A percentile compares a stretch with the other conserved stretches of the same genome.
Evolutionary conservation across 352 stramenopile genomes (phyloP).

Genomic region (Phytophthora sp.): DNA sequence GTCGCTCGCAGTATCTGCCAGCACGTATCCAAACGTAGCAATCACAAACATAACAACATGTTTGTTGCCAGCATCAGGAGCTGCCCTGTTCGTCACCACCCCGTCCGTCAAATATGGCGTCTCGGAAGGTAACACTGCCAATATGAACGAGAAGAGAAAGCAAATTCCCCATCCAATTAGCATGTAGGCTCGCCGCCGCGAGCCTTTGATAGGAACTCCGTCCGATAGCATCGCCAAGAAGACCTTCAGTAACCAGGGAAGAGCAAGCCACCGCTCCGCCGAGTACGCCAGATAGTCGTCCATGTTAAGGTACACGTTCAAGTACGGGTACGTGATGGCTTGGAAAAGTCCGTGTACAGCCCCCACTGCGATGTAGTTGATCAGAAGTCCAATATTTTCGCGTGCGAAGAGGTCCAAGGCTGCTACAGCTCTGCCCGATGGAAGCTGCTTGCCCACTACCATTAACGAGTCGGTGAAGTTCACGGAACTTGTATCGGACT

Average conservation of each 20-base stretch:
- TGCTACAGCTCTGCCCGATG: constrained; percentile 28
- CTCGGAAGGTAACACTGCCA: constrained; percentile 37
- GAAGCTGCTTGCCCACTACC: constrained; percentile 26
- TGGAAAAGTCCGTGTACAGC: constrained; percentile 62
- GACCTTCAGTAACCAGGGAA: constrained; percentile 71
- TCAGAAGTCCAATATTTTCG: constrained; percentile 48
- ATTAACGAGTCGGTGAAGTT: constrained; percentile 41
- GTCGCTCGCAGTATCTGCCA: constrained; percentile 52
- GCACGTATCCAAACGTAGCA: constrained; percentile 51
- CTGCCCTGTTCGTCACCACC: constrained; percentile 44
- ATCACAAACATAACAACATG: constrained; percentile 64
- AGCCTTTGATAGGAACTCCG: constrained; percentile 49
- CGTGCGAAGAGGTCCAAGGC: constrained; percentile 44
- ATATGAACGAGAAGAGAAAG: constrained; percentile 50
- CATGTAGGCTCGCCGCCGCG: constrained; percentile 55
- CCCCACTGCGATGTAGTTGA: constrained; percentile 64
- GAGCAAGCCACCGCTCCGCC: constrained; percentile 54
- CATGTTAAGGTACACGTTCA: constrained; percentile 82
- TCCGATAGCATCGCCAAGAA: constrained; percentile 57
- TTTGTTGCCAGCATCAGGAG: constrained; percentile 36
- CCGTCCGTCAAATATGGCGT: constrained; percentile 46
- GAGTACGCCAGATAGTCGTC: constrained; percentile 63
- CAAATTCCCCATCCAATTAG: constrained; percentile 57
- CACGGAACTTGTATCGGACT: constrained; percentile 30
- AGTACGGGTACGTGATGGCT: constrained; percentile 63